Base-by-base conservation (phyloP, 352 stramenopile species). In the Phytophthora cryptogea region DNA sequence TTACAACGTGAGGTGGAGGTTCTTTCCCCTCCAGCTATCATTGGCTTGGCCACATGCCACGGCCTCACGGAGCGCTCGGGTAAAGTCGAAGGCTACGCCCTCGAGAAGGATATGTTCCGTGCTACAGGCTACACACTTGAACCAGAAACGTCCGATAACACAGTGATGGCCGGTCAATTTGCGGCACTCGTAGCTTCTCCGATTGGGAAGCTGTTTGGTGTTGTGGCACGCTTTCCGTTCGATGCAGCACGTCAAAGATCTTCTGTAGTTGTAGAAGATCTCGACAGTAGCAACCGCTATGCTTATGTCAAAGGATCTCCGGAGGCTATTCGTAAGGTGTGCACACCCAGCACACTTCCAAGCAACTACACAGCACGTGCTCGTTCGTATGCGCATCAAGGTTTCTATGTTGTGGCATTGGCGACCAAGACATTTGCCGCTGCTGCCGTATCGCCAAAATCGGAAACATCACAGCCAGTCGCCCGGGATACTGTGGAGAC, bases 361-460 rank as follows among this genome's bases (percentile, higher is more conserved):
- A 46, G 59, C 16, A 83, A 94, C 54, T 97, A 92, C 54, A 47
- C 85, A 17, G 73, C 72, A 13, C 78, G 74, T 26, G 61, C 87
- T 41, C 70, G 75, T 16, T 47, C 68, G 28, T 92, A 88, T 68
- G 78, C 87, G 20, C 88, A 82, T 44, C 72, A 94, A 57, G 92
- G 92, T 5, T 89, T 94, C 53, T 97, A 98, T 63, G 74, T 93
- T 7, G 71, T 86, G 39, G 82, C 75, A 13, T 13, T 97, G 5
- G 78, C 74, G 1, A 78, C 65, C 41, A 90, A 89, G 56, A 78
- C 62, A 7, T 86, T 86, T 39, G 59, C 78, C 2, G 6, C 63
- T 33, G 55, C 62, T 6, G 43, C 32, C 23, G 41, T 68, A 6
- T 66, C 59, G 9, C 53, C 53, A 14, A 58, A 43, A 17, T 66